A percentile compares a stretch with the other conserved stretches of the same genome.
These are phyloP conservation scores for Aspergillus ostianus DNA, from an alignment of 495 filamentous ascomycete genomes.

Conservation along the genomic window DNA sequence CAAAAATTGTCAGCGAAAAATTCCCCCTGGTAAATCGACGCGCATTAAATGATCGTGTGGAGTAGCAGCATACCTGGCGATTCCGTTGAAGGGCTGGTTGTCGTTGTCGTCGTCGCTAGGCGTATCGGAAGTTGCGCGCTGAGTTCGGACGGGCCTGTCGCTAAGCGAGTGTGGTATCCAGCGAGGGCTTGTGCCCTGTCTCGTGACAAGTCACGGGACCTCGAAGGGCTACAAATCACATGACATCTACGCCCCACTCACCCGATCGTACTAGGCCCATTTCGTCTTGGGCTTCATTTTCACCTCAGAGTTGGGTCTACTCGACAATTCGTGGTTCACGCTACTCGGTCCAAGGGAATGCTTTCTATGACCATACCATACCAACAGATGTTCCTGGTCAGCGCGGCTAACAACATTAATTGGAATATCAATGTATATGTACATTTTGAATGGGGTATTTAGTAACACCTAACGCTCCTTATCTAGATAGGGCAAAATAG, in stretches of 20 bases:
- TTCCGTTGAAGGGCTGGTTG: constrained; percentile 53
- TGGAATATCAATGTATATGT: not conserved
- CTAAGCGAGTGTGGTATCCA: constrained; percentile 43
- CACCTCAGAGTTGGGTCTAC: no score
- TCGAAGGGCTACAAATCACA: constrained; percentile 7
- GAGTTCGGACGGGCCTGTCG: constrained; percentile 32
- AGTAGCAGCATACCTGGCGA: constrained; percentile 42
- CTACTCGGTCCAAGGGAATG: no score
- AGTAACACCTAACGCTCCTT: no score
- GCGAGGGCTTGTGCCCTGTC: constrained; percentile 35
- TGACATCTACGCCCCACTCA: not conserved
- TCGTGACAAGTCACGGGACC: constrained; percentile 22
- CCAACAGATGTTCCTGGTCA: no score
- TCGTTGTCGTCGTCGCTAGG: constrained; percentile 51
- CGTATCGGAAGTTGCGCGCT: constrained; percentile 44
- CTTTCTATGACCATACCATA: no score
- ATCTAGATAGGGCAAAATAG: not conserved
- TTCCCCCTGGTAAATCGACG: constrained; percentile 1
- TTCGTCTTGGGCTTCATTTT: not conserved
- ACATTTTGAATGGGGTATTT: not conserved
- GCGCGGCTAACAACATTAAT: no score
- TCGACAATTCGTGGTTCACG: no score
- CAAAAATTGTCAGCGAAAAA: constrained; percentile 18
- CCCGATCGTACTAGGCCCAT: not conserved
- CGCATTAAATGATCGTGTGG: not conserved